phyloP scores from a whole-genome alignment of 768 basidiomycete genomes.

The Pulveroboletus sp. region DNA sequence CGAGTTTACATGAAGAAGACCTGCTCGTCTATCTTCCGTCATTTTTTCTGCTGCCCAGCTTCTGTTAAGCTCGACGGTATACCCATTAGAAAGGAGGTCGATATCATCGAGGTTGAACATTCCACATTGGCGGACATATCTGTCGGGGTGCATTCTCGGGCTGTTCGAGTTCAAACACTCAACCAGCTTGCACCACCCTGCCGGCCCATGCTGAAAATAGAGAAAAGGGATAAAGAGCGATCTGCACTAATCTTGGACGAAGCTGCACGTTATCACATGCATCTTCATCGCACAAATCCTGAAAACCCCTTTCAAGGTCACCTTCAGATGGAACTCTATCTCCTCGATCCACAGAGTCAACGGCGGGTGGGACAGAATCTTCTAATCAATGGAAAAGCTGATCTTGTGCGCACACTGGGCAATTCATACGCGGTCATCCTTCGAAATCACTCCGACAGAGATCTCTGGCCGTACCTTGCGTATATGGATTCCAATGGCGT shows the following conservation, averaged over 20 bases:
- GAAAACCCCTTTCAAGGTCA: conserved; percentile 41
- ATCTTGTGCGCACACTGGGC: conserved; percentile 39
- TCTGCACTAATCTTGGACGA: conserved; percentile 45
- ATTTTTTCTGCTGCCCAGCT: conserved; percentile 34
- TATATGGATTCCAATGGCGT: conserved; percentile 58
- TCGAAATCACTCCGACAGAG: conserved; percentile 44
- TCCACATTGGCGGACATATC: conserved; percentile 48
- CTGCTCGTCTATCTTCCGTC: conserved; percentile 43
- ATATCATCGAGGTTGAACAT: conserved; percentile 43
- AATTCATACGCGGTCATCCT: conserved; percentile 46
- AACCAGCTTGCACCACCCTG: conserved; percentile 38
- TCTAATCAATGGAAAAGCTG: conserved; percentile 44
- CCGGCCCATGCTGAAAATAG: conserved; percentile 36
- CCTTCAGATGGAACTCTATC: conserved; percentile 51
- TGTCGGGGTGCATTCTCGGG: conserved; percentile 37
- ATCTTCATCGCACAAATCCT: conserved; percentile 49
- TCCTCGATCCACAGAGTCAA: conserved; percentile 43
- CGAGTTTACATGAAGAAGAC: conserved; percentile 49
- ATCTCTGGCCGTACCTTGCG: conserved; percentile 60
- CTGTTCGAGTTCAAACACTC: conserved; percentile 42
- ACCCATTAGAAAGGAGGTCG: conserved; percentile 37
- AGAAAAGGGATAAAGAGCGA: conserved; percentile 31
- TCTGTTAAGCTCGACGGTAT: conserved; percentile 31
- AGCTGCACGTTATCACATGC: conserved; percentile 56
- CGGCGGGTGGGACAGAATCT: conserved; percentile 42